Evolutionary conservation across 805 yeast genomes (phyloP).

Genomic region (Wickerhamomyces bovis): DNA sequence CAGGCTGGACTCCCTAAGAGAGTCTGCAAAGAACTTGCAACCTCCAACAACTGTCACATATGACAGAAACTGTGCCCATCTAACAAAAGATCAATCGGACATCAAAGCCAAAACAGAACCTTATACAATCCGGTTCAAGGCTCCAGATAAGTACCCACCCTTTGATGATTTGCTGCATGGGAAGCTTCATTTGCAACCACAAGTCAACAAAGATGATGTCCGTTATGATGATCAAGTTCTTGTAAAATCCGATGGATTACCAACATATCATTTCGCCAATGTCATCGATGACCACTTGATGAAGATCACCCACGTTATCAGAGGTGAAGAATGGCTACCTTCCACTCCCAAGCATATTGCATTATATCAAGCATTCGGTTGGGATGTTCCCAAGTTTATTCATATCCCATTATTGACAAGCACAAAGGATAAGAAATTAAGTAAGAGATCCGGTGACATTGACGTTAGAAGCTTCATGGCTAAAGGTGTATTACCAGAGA

Average conservation of each 20-base stretch:
- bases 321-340: conserved; percentile 98
- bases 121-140: conserved; percentile 64
- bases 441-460: conserved; percentile 80
- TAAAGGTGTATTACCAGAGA: conserved; percentile 76
- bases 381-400: conserved; percentile 76
- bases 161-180: conserved; percentile 81
- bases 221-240: conserved; percentile 88
- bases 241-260: conserved; percentile 88
- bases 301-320: conserved; percentile 87
- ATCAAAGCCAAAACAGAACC: conserved; percentile 28
- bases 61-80: conserved; percentile 69
- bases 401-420: conserved; percentile 89
- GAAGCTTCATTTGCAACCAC: conserved; percentile 67
- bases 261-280: conserved; percentile 95
- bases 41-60: conserved; percentile 93
- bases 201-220: conserved; percentile 58
- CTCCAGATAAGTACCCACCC: conserved; percentile 65
- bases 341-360: conserved; percentile 95
- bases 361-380: conserved; percentile 76
- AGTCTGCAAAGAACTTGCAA: conserved; percentile 62
- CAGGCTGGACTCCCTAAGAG: conserved; percentile 59
- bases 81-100: conserved; percentile 36
- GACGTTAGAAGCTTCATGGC: conserved; percentile 55
- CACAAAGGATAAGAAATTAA: conserved; percentile 63
- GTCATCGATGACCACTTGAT: conserved; percentile 92